Conservation (phyloP, 2,329 filamentous ascomycete genomes). For the Sordariomycetes sp. region DNA sequence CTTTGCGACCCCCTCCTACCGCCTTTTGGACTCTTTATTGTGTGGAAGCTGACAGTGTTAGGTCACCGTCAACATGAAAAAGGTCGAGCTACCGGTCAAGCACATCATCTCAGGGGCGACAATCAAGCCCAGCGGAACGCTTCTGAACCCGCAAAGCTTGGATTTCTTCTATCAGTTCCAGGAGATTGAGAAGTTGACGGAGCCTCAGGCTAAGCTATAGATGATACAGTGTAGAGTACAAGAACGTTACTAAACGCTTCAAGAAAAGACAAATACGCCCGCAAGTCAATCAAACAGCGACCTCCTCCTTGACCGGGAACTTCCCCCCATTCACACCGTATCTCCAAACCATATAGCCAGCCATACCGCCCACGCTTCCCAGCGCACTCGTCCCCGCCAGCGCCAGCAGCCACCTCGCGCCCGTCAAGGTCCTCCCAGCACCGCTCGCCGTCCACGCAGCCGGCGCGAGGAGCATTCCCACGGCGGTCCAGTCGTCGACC, state of each 20-base stretch:
- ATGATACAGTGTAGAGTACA: neutral
- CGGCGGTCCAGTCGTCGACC: slow-evolving; percentile 45
- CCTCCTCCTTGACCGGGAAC: slow-evolving; percentile 17
- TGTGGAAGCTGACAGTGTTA: slow-evolving; percentile 18
- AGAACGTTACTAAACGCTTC: neutral
- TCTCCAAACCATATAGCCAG: slow-evolving; percentile 39
- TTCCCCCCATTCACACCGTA: slow-evolving; percentile 36
- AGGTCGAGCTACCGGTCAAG: slow-evolving; percentile 78
- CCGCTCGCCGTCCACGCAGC: slow-evolving; percentile 20
- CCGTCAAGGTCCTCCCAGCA: slow-evolving; percentile 12
- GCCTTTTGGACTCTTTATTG: neutral
- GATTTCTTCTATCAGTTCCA: slow-evolving; percentile 62
- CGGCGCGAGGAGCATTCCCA: slow-evolving; percentile 24
- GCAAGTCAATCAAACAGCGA: slow-evolving; percentile 3
- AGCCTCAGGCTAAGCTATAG: slow-evolving; percentile 21
- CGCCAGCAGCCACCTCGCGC: slow-evolving; percentile 4
- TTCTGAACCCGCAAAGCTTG: slow-evolving; percentile 67
- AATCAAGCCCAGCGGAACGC: slow-evolving; percentile 66
- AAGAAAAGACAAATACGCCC: neutral
- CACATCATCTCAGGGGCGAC: slow-evolving; percentile 69
- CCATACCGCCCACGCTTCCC: slow-evolving; percentile 39
- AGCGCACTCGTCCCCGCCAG: slow-evolving; percentile 32
- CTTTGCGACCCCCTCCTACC: neutral
- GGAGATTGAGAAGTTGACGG: slow-evolving; percentile 21
- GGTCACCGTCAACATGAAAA: slow-evolving; percentile 78